Evolutionary conservation across 352 stramenopile genomes (phyloP), one percentile per base, ranked within the genome.

Genomic region (Halophytophthora polymorphica): DNA sequence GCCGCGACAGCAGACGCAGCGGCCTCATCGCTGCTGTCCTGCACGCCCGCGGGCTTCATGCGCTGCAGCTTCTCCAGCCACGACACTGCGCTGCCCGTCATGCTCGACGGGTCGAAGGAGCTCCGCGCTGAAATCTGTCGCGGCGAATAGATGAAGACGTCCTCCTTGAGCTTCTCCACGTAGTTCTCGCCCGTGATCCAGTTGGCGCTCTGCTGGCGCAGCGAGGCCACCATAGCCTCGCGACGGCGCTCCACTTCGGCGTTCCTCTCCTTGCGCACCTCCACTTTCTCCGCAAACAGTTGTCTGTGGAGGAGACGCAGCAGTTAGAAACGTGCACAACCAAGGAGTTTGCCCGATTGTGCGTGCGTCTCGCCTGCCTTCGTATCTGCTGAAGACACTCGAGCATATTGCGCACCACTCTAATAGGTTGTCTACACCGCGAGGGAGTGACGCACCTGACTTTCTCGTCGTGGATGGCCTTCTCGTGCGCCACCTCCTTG

Each of bases 11-110:
- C 53, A 28, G 53, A 66, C 18, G 60, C 53, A 7, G 50, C 61
- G 11, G 53, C 58, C 45, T 71, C 69, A n/a, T 71, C 61, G 17
- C 52, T 57, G 42, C 28, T 61, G 23, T 64, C 41, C 50, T 76
- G 59, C 41, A 81, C 42, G 15, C 81, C 83, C 17, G 70, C 73
- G 15, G 83, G 83, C 66, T 87, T 90, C 83, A 94, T 94, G 29
- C 77, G 82, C 70, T 94, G 81, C 44, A 94, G 69, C 64, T 90
- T 90, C 66, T 94, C 83, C 53, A 94, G 64, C 83, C 83, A 94
- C 53, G 83, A 92, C 48, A 91, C 66, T 40, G 83, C 81, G 50
- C 75, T 89, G 49, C 73, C 75, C 18, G 72, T 85, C 49, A 76
- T 73, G 45, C 53, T 79, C 22, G 69, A 84, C 37, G 79, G 74